Conservation (phyloP, 306 rosid species). For the Prunus mongolica region DNA sequence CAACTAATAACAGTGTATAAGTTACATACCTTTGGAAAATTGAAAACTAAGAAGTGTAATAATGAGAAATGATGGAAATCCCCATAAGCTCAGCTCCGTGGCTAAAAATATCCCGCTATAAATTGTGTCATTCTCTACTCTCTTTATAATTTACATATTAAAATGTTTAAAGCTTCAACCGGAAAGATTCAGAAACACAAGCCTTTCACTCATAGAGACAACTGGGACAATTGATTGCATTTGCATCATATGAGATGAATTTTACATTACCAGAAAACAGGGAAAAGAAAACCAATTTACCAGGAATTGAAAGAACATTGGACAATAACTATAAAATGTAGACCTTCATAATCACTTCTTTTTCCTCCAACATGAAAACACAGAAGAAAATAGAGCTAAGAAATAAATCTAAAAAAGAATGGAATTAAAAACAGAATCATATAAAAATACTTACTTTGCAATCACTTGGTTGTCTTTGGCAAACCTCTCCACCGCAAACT, state of each 20-base stretch:
- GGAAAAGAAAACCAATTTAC: background rate
- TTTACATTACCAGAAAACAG: background rate
- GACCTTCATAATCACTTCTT: background rate
- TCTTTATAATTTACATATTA: background rate
- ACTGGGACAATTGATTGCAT: background rate
- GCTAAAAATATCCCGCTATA: background rate
- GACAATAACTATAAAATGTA: background rate
- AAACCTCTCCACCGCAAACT: slow-evolving; percentile 45
- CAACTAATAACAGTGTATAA: background rate
- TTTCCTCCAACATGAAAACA: background rate
- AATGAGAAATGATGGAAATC: background rate
- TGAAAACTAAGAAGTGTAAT: background rate
- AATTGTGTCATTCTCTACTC: no score
- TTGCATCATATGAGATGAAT: no score
- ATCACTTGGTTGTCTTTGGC: slow-evolving; percentile 57
- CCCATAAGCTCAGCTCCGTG: background rate
- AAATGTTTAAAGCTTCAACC: background rate
- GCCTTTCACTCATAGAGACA: background rate
- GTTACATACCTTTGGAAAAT: background rate
- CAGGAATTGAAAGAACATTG: background rate
- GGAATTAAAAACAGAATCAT: background rate
- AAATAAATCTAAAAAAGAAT: background rate
- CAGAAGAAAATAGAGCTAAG: background rate
- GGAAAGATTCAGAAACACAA: background rate
- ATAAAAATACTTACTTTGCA: slow-evolving; percentile 55